phyloP scores from a whole-genome alignment of 768 basidiomycete species.

The Clavaria fumosa region DNA sequence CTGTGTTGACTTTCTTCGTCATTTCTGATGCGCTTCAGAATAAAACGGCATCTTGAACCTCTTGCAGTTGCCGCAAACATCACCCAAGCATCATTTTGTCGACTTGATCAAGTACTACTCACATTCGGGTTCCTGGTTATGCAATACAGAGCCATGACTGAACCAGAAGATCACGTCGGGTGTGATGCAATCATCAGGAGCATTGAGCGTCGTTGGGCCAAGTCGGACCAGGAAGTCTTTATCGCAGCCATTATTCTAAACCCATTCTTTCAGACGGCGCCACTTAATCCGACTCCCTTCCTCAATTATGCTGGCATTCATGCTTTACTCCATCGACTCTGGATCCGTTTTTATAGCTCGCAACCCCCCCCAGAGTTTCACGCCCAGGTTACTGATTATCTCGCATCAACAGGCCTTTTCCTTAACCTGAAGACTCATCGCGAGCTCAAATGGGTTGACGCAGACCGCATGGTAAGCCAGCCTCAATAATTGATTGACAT shows the following conservation, averaged over 20 bases:
- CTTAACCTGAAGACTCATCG: not conserved
- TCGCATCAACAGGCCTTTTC: not conserved
- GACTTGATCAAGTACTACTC: conserved; percentile 18
- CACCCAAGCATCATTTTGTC: conserved; percentile 15
- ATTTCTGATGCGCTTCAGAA: conserved; percentile 11
- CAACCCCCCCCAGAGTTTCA: not conserved
- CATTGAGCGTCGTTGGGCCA: conserved; percentile 12
- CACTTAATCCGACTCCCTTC: not conserved
- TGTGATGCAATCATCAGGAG: conserved; percentile 16
- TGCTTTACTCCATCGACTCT: conserved; percentile 1
- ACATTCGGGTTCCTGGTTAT: conserved; percentile 17
- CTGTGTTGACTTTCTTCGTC: conserved; percentile 2
- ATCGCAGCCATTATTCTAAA: conserved; percentile 7
- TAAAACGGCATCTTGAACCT: conserved; percentile 17
- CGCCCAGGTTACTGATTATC: conserved; percentile 2
- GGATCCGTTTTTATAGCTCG: not conserved
- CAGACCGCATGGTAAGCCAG: not conserved
- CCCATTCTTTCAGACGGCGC: conserved; percentile 3
- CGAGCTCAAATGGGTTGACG: not conserved
- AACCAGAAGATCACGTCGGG: conserved; percentile 10
- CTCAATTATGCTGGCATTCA: not conserved
- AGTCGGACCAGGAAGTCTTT: conserved; percentile 15
- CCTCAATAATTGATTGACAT: not conserved
- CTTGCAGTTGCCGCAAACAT: conserved; percentile 19
- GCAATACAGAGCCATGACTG: conserved; percentile 9